Percentiles rank a stretch among this genome's conserved stretches.
Evolutionary conservation across 805 yeast species (phyloP).

Genomic region (Lipomyces chichibuensis): DNA sequence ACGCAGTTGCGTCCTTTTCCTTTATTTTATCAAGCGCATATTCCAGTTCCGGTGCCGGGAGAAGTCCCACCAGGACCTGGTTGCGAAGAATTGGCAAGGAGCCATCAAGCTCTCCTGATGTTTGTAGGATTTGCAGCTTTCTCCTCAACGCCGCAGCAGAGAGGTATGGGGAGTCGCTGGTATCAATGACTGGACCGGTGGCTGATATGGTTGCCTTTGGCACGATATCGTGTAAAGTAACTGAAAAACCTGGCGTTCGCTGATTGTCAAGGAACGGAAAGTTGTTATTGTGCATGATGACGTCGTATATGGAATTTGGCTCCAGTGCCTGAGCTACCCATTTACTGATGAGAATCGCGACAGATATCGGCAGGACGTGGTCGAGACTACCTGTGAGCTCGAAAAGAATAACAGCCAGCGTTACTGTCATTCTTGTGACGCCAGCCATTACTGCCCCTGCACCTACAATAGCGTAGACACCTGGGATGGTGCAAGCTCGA

Average conservation of each 20-base stretch:
- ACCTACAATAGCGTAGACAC: conserved; percentile 58
- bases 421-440: conserved; percentile 58
- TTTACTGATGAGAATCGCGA: conserved; percentile 59
- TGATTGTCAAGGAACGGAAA: conserved; percentile 58
- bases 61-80: conserved; percentile 49
- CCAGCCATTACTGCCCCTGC: conserved; percentile 65
- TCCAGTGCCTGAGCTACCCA: conserved; percentile 60
- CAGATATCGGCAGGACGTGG: conserved; percentile 60
- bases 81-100: conserved; percentile 54
- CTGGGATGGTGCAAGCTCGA: conserved; percentile 51
- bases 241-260: conserved; percentile 44
- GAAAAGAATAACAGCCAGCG: conserved; percentile 55
- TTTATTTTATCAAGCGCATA: conserved; percentile 53
- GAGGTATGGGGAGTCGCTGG: conserved; percentile 46
- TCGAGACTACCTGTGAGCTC: conserved; percentile 61
- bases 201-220: conserved; percentile 36
- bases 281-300: conserved; percentile 52
- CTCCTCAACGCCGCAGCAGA: conserved; percentile 43
- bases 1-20: conserved; percentile 20
- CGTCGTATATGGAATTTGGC: conserved; percentile 55
- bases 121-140: conserved; percentile 48
- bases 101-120: conserved; percentile 54
- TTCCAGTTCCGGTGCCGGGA: conserved; percentile 57
- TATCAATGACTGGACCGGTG: conserved; percentile 45
- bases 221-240: conserved; percentile 50